These are phyloP conservation scores for Physcomitrellopsis africana DNA, from an alignment of 225 moss, liverwort and hornwort genomes.

Conservation along the genomic window DNA sequence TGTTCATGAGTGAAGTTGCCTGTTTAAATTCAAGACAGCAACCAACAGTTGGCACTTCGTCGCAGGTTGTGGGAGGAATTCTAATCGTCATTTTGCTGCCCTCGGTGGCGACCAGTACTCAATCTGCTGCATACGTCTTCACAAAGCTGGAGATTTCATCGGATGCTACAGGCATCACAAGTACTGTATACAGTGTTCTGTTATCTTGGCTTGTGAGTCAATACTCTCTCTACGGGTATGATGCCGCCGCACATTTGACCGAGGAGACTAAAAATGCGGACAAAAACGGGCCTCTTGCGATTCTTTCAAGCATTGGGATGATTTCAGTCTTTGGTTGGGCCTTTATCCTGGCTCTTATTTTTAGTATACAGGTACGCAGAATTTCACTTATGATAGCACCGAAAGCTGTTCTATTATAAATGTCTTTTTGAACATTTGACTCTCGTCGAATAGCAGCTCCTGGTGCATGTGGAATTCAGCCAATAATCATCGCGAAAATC, in stretches of 20 bases:
- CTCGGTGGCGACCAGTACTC: conserved; percentile 73
- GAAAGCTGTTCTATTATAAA: not conserved
- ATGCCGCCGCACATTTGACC: conserved; percentile 88
- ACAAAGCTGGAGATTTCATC: conserved; percentile 63
- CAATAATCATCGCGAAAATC: too few relatives aligned
- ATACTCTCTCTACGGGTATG: conserved; percentile 84
- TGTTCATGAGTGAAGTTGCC: conserved; percentile 39
- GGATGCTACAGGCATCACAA: conserved; percentile 58
- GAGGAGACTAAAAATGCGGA: conserved; percentile 86
- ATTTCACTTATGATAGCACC: not conserved
- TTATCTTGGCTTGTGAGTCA: conserved; percentile 89
- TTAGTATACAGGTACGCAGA: conserved; percentile 73
- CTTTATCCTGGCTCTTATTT: conserved; percentile 75
- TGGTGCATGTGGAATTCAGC: not conserved
- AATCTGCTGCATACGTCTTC: conserved; percentile 81
- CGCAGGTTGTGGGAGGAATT: conserved; percentile 76
- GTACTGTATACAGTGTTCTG: conserved; percentile 68
- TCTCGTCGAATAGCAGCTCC: not conserved
- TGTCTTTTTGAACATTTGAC: too few relatives aligned
- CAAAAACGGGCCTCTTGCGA: conserved; percentile 85
- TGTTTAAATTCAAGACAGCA: conserved; percentile 11
- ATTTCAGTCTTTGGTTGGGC: conserved; percentile 82
- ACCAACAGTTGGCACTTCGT: conserved; percentile 12
- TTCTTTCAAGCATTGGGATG: conserved; percentile 84
- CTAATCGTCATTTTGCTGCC: conserved; percentile 77